Evolutionary conservation across 2,329 filamentous ascomycete genomes (phyloP).

Genomic region (Drechslerella coelobrocha): DNA sequence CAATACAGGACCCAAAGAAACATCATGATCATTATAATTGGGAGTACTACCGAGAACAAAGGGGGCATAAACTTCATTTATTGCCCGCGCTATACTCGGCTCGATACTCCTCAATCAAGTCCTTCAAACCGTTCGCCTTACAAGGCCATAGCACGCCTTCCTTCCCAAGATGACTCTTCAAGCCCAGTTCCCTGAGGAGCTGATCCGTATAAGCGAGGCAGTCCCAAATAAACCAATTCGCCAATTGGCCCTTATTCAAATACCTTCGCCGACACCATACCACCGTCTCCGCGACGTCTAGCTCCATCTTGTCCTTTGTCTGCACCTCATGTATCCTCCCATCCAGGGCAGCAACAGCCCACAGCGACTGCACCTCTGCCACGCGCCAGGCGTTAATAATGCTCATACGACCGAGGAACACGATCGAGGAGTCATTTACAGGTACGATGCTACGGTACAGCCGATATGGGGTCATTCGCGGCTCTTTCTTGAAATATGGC

Average conservation of each 20-base stretch:
- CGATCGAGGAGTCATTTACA: slow-evolving; percentile 53
- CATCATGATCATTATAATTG: too few species aligned
- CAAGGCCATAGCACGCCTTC: slow-evolving; percentile 36
- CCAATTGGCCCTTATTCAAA: slow-evolving; percentile 45
- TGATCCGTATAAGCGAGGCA: slow-evolving; percentile 42
- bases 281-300: slow-evolving; percentile 36
- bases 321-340: slow-evolving; percentile 24
- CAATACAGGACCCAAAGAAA: too few species aligned
- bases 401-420: slow-evolving; percentile 55
- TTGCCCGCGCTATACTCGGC: not conserved
- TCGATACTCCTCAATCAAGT: slow-evolving; percentile 36
- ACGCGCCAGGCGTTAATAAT: slow-evolving; percentile 55
- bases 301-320: slow-evolving; percentile 14
- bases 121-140: slow-evolving; percentile 36
- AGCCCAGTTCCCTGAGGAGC: slow-evolving; percentile 45
- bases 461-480: slow-evolving; percentile 48
- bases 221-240: slow-evolving; percentile 50
- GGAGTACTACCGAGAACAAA: too few species aligned
- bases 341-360: slow-evolving; percentile 54
- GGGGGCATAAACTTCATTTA: not conserved
- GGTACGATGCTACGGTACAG: slow-evolving; percentile 54
- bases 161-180: slow-evolving; percentile 37
- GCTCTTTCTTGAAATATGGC: slow-evolving; percentile 24
- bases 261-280: slow-evolving; percentile 51
- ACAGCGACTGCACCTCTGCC: slow-evolving; percentile 55